Percentiles rank a stretch among this genome's conserved stretches.
phyloP scores from a whole-genome alignment of 164 flowering plant genomes.

The Vitis rotundifolia region DNA sequence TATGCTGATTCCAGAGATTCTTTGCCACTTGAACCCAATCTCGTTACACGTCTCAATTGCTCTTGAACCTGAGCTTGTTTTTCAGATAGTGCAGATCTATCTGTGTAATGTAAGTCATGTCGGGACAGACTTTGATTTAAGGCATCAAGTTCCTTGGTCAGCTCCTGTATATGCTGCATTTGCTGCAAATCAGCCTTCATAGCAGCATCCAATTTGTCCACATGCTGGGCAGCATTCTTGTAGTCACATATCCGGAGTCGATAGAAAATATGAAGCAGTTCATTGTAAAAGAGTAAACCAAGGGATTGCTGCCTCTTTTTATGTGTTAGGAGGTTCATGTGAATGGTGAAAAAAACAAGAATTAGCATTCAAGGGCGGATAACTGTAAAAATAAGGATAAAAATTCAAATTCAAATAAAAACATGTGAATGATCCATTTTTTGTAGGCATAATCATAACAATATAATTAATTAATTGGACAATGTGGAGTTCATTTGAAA shows the following conservation, averaged over 20 bases:
- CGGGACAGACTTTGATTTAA: slow-evolving; percentile 60
- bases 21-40: slow-evolving; percentile 28
- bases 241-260: slow-evolving; percentile 82
- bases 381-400: neutral
- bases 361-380: neutral
- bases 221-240: slow-evolving; percentile 76
- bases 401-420: too few relatives aligned
- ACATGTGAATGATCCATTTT: neutral
- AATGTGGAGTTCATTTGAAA: too few relatives aligned
- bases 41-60: slow-evolving; percentile 37
- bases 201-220: slow-evolving; percentile 76
- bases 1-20: slow-evolving; percentile 45
- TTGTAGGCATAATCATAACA: neutral
- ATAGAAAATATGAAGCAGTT: slow-evolving; percentile 81
- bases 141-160: slow-evolving; percentile 55
- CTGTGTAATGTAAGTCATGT: slow-evolving; percentile 49
- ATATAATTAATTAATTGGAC: neutral
- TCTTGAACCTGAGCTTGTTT: slow-evolving; percentile 61
- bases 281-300: slow-evolving; percentile 82
- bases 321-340: neutral
- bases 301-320: slow-evolving; percentile 58
- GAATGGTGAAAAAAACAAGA: neutral
- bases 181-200: slow-evolving; percentile 69
- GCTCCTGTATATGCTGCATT: slow-evolving; percentile 38
- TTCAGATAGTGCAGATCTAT: slow-evolving; percentile 49